phyloP scores from a whole-genome alignment of 1,284 basidiomycete species.

The Pseudozyma hubeiensis region DNA sequence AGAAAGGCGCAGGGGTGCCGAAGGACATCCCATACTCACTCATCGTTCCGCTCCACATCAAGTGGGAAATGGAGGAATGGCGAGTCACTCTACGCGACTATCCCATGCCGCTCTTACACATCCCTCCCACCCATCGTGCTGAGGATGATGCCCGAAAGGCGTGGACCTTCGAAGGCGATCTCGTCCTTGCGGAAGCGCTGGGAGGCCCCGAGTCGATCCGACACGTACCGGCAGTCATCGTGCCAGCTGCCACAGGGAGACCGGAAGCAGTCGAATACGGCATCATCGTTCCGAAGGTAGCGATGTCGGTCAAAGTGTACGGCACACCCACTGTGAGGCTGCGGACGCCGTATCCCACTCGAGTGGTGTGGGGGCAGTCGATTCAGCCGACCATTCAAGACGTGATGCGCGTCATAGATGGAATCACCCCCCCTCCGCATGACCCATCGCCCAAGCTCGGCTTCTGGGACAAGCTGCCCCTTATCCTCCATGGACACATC shows the following conservation, averaged over 20 bases:
- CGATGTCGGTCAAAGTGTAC: slow-evolving; percentile 95
- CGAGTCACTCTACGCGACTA: slow-evolving; percentile 81
- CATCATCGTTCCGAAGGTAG: slow-evolving; percentile 85
- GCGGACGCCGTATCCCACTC: slow-evolving; percentile 77
- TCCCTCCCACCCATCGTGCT: slow-evolving; percentile 66
- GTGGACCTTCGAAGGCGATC: slow-evolving; percentile 80
- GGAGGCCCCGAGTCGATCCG: slow-evolving; percentile 74
- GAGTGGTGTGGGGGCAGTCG: slow-evolving; percentile 90
- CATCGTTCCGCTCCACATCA: slow-evolving; percentile 84
- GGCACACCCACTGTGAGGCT: slow-evolving; percentile 77
- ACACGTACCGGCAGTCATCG: slow-evolving; percentile 61
- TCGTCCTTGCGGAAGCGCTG: slow-evolving; percentile 91
- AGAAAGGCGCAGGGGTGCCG: slow-evolving; percentile 80
- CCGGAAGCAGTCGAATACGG: slow-evolving; percentile 74
- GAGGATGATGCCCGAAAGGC: slow-evolving; percentile 62
- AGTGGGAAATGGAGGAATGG: slow-evolving; percentile 77
- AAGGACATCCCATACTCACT: slow-evolving; percentile 80
- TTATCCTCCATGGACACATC: slow-evolving; percentile 83
- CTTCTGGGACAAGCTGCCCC: slow-evolving; percentile 87
- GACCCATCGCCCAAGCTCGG: slow-evolving; percentile 89
- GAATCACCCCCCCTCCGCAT: slow-evolving; percentile 80
- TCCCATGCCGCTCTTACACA: slow-evolving; percentile 72
- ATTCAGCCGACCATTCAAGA: slow-evolving; percentile 89
- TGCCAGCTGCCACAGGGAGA: slow-evolving; percentile 66
- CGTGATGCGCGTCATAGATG: slow-evolving; percentile 84